Conservation (phyloP, 345 rosid species). For the Pistacia integerrima region DNA sequence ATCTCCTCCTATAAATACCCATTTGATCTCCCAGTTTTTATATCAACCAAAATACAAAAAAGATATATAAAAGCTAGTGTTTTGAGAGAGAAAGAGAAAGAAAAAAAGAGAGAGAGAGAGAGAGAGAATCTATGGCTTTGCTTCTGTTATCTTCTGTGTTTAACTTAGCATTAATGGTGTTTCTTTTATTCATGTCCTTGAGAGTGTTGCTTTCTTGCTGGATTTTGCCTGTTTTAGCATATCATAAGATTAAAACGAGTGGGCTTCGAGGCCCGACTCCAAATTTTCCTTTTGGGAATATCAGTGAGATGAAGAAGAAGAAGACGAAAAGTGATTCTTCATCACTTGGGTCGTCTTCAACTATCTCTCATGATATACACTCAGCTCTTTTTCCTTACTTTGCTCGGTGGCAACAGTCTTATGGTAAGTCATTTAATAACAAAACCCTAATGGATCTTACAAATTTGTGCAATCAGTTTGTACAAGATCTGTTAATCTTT, state of each 20-base stretch:
- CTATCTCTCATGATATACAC: constrained; percentile 78
- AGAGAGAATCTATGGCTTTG: constrained; percentile 23
- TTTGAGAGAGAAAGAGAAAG: constrained; percentile 4
- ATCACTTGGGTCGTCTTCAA: constrained; percentile 25
- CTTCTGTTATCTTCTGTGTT: constrained; percentile 17
- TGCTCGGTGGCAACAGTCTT: constrained; percentile 71
- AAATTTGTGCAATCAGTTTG: too few relatives aligned
- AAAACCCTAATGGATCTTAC: constrained; percentile 1
- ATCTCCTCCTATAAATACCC: constrained; percentile 43
- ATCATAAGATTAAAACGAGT: constrained; percentile 52
- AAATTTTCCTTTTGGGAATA: constrained; percentile 77
- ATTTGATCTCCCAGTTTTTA: neutral
- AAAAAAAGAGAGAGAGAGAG: constrained; percentile 8
- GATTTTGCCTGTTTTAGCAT: constrained; percentile 57
- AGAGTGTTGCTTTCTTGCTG: constrained; percentile 57
- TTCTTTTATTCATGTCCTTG: constrained; percentile 16
- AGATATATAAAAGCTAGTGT: neutral
- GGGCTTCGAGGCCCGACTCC: constrained; percentile 88
- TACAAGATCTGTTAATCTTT: neutral
- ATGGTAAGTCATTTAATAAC: constrained; percentile 41
- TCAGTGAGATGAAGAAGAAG: constrained; percentile 59
- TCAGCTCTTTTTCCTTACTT: constrained; percentile 77
- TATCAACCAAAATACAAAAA: neutral
- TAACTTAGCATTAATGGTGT: constrained; percentile 5
- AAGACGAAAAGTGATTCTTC: constrained; percentile 9